Evolutionary conservation across 75 land plant genomes (phyloP), one percentile per base, ranked within the genome.

Genomic region (Picea glauca): DNA sequence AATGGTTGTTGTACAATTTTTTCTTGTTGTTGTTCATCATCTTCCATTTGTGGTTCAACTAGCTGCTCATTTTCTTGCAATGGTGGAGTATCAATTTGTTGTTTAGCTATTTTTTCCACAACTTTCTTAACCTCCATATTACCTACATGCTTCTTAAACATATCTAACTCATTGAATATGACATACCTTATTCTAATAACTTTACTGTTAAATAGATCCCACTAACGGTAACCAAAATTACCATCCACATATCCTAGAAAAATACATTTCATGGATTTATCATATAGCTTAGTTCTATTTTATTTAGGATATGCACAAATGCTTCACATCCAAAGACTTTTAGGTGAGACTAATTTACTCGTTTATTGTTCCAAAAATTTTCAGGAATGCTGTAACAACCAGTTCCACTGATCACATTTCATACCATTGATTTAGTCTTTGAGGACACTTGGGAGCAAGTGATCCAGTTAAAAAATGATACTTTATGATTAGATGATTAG

Each of bases 231-330:
- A 17, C 64, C 83, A 68, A 77, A 68, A 31, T 82, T 15, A 62
- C 18, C 58, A 77, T 77, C 75, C 5, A 70, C 70, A 80, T 65
- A 65, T 64, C 46, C 78, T 0, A 84, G 4, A 23, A 84, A 75
- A 32, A 76, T 46, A 23, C 77, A 79, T 20, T 40, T 54, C 56
- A 56, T 67, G 2, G 78, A 15, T 30, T 43, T 75, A n/a, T 33
- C n/a, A 70, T 76, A 72, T 17, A 76, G 70, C 26, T 81, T 32
- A 63, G 30, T 81, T 75, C 75, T 81, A 30, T 60, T 81, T 78
- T 70, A 58, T 81, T 79, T 0, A 26, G 80, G 60, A 85, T 75
- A 72, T 85, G 81, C 15, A 81, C 78, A 85, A 81, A 85, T 40
- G 77, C 80, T 58, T 26, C 80, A 33, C 77, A 80, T 3, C 82